These are phyloP conservation scores for Colletotrichum lentis DNA, from an alignment of 2,329 filamentous ascomycete genomes.

Conservation along the genomic window DNA sequence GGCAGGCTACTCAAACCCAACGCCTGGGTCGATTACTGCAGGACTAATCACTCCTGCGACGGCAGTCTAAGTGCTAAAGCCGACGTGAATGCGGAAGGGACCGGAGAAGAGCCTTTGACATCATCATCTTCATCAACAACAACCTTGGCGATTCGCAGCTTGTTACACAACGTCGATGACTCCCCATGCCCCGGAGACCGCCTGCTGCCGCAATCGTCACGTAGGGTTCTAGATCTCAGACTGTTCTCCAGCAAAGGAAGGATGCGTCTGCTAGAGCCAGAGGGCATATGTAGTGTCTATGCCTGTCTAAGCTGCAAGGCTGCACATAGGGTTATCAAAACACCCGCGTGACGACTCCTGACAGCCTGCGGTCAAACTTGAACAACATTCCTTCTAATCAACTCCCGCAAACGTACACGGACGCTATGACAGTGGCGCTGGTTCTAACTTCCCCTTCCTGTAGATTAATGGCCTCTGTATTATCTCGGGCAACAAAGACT, in stretches of 20 bases:
- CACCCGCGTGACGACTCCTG: not conserved
- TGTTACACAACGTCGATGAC: too few species aligned
- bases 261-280: not conserved
- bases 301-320: not conserved
- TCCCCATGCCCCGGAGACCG: fast-evolving
- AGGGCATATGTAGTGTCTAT: not conserved
- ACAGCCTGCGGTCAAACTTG: not conserved
- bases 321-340: not conserved
- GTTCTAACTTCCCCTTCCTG: not conserved
- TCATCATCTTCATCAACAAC: too few species aligned
- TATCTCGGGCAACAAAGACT: not conserved
- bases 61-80: not conserved
- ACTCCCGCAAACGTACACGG: slow-evolving; percentile 4
- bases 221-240: not conserved
- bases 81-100: not conserved
- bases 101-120: too few species aligned
- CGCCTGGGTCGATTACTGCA: not conserved
- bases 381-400: not conserved
- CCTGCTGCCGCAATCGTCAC: not conserved
- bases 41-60: not conserved
- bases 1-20: not conserved
- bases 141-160: not conserved
- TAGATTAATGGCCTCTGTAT: slow-evolving; percentile 12
- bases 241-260: not conserved
- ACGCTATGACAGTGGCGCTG: not conserved